Base-by-base conservation (phyloP, 73 alveolate species). In the Effrenium voratum region DNA sequence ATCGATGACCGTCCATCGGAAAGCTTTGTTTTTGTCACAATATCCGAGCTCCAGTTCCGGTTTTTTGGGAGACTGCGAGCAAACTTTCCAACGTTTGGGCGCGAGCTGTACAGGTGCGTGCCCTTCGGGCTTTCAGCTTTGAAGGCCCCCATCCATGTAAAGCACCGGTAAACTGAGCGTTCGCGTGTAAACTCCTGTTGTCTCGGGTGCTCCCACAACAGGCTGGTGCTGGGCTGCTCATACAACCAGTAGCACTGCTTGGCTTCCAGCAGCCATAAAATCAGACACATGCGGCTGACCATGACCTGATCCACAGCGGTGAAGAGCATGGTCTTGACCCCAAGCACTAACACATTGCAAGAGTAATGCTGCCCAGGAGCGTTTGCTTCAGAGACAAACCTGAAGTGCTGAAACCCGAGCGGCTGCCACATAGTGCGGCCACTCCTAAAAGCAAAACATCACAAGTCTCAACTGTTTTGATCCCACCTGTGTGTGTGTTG, bases 91-190 rank as follows among this genome's bases (percentile, higher is more conserved):
- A 70, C 81, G 10, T 44, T 2, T 2, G 44, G 30, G 26, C 81
- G 4, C 30, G 81, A 70, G 10, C 47, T n/a, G 49, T 47, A 70
- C 32, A 70, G 24, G 32, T 44, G 30, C 12, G 81, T 70, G n/a
- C 81, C 81, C 47, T 70, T 70, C 22, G 81, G 81, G 24, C 49
- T n/a, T 4, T 47, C 81, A 70, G 13, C 40, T 2, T 47, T 47
- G 47, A n/a, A 70, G 24, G 81, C 81, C 8, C 81, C 81, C 81
- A 70, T 70, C 81, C 81, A 70, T 5, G 81, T 70, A 44, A 44
- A 70, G 24, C 81, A 13, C 44, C 81, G 81, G 24, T 15, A 70
- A 6, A 47, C 81, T n/a, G 30, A 44, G 4, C 81, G 24, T 5
- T 12, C 47, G 8, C 24, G 13, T 26, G 36, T 2, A 34, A 70